Conservation (phyloP, 495 filamentous ascomycete species). For the Aspergillus egyptiacus region DNA sequence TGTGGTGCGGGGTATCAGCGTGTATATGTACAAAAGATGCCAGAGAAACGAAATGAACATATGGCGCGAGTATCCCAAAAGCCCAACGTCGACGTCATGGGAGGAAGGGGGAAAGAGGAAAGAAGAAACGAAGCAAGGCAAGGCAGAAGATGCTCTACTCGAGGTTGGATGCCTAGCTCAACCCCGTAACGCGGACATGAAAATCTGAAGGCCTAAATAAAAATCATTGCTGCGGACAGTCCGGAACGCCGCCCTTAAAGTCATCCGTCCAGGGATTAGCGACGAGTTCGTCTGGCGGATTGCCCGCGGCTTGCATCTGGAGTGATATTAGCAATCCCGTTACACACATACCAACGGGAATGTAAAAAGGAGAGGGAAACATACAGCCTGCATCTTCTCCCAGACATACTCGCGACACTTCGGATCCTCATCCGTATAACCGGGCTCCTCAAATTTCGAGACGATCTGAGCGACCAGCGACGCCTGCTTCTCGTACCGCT, state of each 20-base stretch:
- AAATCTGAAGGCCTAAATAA: not conserved
- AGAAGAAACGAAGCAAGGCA: too few species aligned
- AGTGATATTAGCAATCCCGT: slow-evolving; percentile 17
- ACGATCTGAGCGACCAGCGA: slow-evolving; percentile 81
- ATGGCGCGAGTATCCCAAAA: not conserved
- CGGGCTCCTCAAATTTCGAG: slow-evolving; percentile 70
- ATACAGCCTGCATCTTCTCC: slow-evolving; percentile 93
- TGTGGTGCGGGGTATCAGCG: slow-evolving; percentile 13
- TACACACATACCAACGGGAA: not conserved
- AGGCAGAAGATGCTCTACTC: too few species aligned
- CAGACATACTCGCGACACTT: slow-evolving; percentile 88
- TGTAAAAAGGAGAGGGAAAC: slow-evolving; percentile 13
- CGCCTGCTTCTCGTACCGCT: slow-evolving; percentile 76
- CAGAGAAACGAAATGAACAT: not conserved
- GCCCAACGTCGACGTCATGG: too few species aligned
- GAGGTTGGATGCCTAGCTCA: too few species aligned
- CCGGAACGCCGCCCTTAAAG: slow-evolving; percentile 30
- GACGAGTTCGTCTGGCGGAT: slow-evolving; percentile 82
- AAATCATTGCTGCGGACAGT: slow-evolving; percentile 38
- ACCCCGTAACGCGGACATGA: too few species aligned
- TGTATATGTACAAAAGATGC: slow-evolving; percentile 12
- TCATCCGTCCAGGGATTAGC: slow-evolving; percentile 56
- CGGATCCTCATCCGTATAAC: slow-evolving; percentile 73
- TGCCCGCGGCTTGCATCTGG: slow-evolving; percentile 91
- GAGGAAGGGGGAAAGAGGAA: too few species aligned